Evolutionary conservation across 2,329 filamentous ascomycete species (phyloP).

Genomic region (Diaporthe capsici): DNA sequence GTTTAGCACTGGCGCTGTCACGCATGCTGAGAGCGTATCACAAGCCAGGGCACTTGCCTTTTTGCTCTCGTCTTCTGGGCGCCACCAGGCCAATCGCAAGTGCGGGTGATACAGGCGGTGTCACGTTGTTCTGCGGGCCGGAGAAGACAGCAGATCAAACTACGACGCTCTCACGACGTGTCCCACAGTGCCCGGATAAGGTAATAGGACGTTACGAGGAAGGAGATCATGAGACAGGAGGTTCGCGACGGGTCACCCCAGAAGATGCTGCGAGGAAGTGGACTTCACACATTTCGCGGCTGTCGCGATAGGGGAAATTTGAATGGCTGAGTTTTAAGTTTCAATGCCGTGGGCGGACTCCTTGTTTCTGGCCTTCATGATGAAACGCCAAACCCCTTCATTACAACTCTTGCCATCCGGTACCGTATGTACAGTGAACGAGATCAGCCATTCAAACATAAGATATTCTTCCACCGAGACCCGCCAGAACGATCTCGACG

Average conservation of each 20-base stretch:
- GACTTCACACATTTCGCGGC: neutral
- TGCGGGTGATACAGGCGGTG: constrained; percentile 17
- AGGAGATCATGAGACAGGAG: constrained; percentile 27
- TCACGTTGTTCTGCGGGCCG: constrained; percentile 12
- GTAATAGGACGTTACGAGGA: constrained; percentile 6
- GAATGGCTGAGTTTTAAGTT: constrained; percentile 23
- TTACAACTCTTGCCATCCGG: neutral
- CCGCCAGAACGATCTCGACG: neutral
- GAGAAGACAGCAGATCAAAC: constrained; percentile 19
- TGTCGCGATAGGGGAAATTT: neutral
- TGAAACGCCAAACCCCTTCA: constrained; percentile 25
- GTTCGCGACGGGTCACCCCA: neutral
- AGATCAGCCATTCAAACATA: constrained; percentile 4
- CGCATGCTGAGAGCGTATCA: constrained; percentile 22
- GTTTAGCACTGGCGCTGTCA: constrained; percentile 25
- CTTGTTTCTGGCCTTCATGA: constrained; percentile 13
- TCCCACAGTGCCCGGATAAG: neutral
- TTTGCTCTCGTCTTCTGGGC: constrained; percentile 18
- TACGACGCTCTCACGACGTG: constrained; percentile 14
- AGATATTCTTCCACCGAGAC: neutral
- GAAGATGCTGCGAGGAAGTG: neutral
- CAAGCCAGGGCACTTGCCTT: constrained; percentile 6
- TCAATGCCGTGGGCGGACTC: constrained; percentile 19
- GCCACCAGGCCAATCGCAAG: constrained; percentile 27
- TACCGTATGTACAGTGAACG: neutral